Evolutionary conservation across 306 rosid genomes (phyloP), one percentile per base, ranked within the genome.

Genomic region (Crotalaria pallida): DNA sequence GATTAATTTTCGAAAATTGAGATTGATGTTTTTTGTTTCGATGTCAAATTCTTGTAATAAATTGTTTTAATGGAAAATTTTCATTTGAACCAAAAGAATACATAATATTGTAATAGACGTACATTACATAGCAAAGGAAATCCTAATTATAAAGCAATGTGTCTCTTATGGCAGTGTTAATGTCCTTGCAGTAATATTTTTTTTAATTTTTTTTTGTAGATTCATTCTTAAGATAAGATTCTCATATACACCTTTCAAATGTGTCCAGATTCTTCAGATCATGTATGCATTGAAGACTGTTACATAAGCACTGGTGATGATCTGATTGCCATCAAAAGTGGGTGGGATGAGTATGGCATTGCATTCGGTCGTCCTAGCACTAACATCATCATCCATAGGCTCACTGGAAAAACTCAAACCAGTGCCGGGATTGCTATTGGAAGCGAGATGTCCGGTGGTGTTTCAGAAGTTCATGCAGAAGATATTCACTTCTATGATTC

Each of bases 291-390:
- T 63, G 94, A 90, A 71, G 96, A 86, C 82, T 90, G 91, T 70
- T 82, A 87, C 70, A 90, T 90, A 66, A 86, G 93, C 79, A 87
- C 96, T 0, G 96, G 94, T n/a, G 94, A 90, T 75, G 96, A 90
- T 77, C 75, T 87, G 69, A 83, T 90, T 49, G 81, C 94, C 55
- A 86, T 90, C 72, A 90, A 90, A 80, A 90, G 91, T 49, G 96
- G 96, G n/a, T 90, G 96, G 96, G 96, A 90, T 64, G 89, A 90
- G 79, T 87, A 85, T 64, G 96, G 96, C 65, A 87, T 79, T 65
- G 79, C 84, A 21, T 87, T 74, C 10, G 89, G 85, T 40, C 89
- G 84, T 27, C 96, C 96, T 3, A 82, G 91, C 79, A 82, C 75
- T 63, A 83, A 86, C 71, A 85, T 90, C 12, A 56, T 69, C 65